Conservation (phyloP, 1,284 basidiomycete species). For the Cryptococcus sp. region DNA sequence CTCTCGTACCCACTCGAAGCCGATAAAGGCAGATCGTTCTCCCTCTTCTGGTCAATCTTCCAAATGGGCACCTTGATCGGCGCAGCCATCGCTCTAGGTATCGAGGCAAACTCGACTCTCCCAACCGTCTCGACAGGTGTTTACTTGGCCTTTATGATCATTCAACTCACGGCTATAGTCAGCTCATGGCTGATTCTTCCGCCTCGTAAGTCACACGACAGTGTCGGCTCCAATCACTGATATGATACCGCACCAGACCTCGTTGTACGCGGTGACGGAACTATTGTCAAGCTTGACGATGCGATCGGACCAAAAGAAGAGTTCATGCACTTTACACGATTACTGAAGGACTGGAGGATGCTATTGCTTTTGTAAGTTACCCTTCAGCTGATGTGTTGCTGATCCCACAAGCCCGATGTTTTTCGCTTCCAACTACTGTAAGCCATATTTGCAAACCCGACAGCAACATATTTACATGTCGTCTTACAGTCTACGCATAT, state of each 20-base stretch:
- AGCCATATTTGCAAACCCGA: not conserved
- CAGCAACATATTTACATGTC: not conserved
- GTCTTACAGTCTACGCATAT: constrained; percentile 36
- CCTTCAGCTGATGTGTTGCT: no score
- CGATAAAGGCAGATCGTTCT: constrained; percentile 55
- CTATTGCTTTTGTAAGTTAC: constrained; percentile 32
- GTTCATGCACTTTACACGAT: constrained; percentile 26
- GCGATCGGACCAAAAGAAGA: constrained; percentile 30
- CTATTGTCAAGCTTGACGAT: constrained; percentile 35
- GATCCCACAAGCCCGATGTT: constrained; percentile 33
- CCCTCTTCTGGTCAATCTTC: constrained; percentile 56
- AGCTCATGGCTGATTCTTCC: constrained; percentile 42
- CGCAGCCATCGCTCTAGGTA: constrained; percentile 54
- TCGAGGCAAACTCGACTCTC: constrained; percentile 36
- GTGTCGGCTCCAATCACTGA: not conserved
- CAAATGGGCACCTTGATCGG: constrained; percentile 56
- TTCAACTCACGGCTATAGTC: constrained; percentile 43
- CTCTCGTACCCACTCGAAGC: constrained; percentile 55
- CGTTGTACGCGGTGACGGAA: constrained; percentile 43
- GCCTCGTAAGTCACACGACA: constrained; percentile 23
- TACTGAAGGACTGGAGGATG: constrained; percentile 45
- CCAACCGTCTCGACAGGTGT: constrained; percentile 40
- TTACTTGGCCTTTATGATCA: constrained; percentile 49
- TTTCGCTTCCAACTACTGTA: constrained; percentile 44
- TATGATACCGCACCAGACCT: constrained; percentile 12